Percentiles rank a stretch among this genome's conserved stretches.
phyloP scores from a whole-genome alignment of 768 basidiomycete species.

The Strobilomyces dryophilus region DNA sequence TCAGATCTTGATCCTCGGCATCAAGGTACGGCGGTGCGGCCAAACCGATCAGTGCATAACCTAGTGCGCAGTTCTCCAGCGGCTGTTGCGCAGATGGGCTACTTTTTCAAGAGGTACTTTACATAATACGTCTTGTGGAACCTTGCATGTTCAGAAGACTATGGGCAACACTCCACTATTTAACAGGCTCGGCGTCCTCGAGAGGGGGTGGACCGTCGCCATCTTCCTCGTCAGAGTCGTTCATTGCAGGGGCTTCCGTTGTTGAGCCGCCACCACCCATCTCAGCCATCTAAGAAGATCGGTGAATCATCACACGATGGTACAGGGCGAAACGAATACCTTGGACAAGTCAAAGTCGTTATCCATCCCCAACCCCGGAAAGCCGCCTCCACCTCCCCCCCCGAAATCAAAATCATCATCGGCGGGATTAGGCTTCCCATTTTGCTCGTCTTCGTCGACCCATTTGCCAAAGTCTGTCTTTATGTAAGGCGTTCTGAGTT shows the following conservation, averaged over 20 bases:
- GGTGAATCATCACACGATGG: slow-evolving; percentile 3
- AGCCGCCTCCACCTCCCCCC: slow-evolving; percentile 24
- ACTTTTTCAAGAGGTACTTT: slow-evolving; percentile 14
- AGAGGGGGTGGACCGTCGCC: slow-evolving; percentile 59
- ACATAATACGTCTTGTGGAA: slow-evolving; percentile 10
- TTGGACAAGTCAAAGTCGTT: slow-evolving; percentile 49
- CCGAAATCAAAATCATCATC: slow-evolving; percentile 27
- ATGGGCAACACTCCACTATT: neutral
- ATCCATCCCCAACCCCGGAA: slow-evolving; percentile 35
- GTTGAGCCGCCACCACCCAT: slow-evolving; percentile 15
- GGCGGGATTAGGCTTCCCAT: slow-evolving; percentile 43
- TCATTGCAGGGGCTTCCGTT: slow-evolving; percentile 8
- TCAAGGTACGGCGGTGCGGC: no score
- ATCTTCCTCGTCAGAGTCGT: slow-evolving; percentile 32
- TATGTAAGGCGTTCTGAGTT: slow-evolving; percentile 71
- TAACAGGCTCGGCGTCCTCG: slow-evolving; percentile 53
- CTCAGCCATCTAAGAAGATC: slow-evolving; percentile 33
- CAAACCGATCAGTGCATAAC: no score
- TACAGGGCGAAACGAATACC: slow-evolving; percentile 30
- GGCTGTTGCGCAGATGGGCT: neutral
- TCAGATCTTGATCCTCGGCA: no score
- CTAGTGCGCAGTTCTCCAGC: no score
- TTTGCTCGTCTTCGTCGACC: slow-evolving; percentile 98
- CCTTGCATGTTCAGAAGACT: neutral
- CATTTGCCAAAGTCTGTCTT: slow-evolving; percentile 96